Evolutionary conservation across 1,139 yeast genomes (phyloP), one percentile per base, ranked within the genome.

Genomic region (Blastobotrys proliferans): DNA sequence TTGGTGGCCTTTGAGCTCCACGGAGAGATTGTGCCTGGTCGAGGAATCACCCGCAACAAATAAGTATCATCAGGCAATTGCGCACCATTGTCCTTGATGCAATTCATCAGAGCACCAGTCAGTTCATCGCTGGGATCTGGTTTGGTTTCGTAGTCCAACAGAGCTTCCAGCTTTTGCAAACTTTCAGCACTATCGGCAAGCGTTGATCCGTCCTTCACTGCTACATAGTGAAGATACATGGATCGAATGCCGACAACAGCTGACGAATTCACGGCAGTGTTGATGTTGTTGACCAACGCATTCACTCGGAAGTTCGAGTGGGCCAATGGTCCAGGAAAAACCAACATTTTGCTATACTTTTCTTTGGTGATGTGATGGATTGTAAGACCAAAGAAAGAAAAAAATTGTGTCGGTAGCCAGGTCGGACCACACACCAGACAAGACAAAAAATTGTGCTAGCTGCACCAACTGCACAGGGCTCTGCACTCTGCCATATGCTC

Each of bases 1-100:
- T 92, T 92, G 36, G 98, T 90, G 28, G 99, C 99, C 68, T 94
- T 94, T 14, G 98, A 90, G 14, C 97, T 87, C 99, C 99, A 94
- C 26, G 98, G 98, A 20, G 97, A 90, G 53, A 92, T 88, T 19
- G 98, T 92, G 48, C 98, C 98, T 8, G 92, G 73, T 64, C 98
- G 79, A 37, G 99, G 98, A 46, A 90, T 73, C 44, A 94, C 74
- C 62, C 94, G 76, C 42, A 92, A 68, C 55, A 88, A 68, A 51
- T 77, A 76, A 28, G 78, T 67, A 58, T 81, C 78, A 14, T 70
- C 67, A 31, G 70, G 79, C 44, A 76, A 61, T 16, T 59, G 50
- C 1, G 56, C 41, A 33, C 51, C 46, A 27, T 50, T 53, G 22
- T 51, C 49, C 35, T 45, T 41, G 16, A 46, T 39, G 26, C 45